Conservation (phyloP, 805 yeast species). For the Ogataea nonfermentans region DNA sequence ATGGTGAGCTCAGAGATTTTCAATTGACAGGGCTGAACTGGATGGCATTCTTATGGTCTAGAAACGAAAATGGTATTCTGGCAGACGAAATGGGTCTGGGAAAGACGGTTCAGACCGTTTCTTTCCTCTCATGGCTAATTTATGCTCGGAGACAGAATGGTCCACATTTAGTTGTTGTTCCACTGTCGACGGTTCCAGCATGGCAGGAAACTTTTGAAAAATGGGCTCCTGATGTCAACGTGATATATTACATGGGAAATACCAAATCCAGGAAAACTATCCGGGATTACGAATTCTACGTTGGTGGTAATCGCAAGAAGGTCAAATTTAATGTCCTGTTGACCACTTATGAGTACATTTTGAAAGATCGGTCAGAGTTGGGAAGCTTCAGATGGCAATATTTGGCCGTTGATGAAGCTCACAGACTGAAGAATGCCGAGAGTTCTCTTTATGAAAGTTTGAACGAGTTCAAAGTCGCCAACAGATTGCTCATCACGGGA, state of each 20-base stretch:
- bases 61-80: conserved; percentile 93
- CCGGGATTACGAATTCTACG: conserved; percentile 80
- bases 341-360: conserved; percentile 94
- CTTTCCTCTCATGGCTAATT: conserved; percentile 91
- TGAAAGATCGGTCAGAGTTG: conserved; percentile 80
- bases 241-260: conserved; percentile 91
- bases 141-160: conserved; percentile 97
- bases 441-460: conserved; percentile 89
- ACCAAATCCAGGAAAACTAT: conserved; percentile 79
- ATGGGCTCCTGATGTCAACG: conserved; percentile 97
- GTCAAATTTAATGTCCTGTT: conserved; percentile 88
- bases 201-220: conserved; percentile 99
- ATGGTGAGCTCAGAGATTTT: conserved; percentile 92
- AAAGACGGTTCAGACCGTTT: conserved; percentile 94
- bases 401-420: conserved; percentile 98
- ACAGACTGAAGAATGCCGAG: conserved; percentile 90
- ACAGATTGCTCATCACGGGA: conserved; percentile 91
- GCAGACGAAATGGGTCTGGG: conserved; percentile 99
- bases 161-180: conserved; percentile 95
- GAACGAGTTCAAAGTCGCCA: conserved; percentile 74
- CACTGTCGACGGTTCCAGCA: conserved; percentile 92
- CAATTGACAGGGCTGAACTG: conserved; percentile 97
- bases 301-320: conserved; percentile 54
- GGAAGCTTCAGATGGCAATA: conserved; percentile 92
- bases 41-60: conserved; percentile 99